Evolutionary conservation across 75 land plant genomes (phyloP).

Genomic region (Chamaecyparis obtusa): DNA sequence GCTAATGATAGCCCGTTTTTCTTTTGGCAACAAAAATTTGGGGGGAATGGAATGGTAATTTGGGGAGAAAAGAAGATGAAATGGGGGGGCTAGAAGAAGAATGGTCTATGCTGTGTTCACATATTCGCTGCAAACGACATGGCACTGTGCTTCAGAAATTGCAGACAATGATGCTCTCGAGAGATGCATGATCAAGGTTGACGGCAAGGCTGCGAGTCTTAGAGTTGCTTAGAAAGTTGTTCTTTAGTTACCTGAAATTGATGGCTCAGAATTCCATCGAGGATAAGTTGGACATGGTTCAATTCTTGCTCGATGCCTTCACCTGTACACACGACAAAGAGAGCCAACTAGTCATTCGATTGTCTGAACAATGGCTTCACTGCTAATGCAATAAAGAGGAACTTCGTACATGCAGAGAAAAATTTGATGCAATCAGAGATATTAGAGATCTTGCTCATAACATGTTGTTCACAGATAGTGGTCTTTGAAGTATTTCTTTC

Average conservation of each 20-base stretch:
- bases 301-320: not conserved
- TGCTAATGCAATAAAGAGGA: not conserved
- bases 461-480: not conserved
- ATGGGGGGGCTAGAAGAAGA: not conserved
- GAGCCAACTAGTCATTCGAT: not conserved
- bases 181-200: not conserved
- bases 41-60: too few relatives aligned
- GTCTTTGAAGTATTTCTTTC: too few relatives aligned
- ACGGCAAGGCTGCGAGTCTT: not conserved
- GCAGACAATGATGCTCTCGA: not conserved
- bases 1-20: too few relatives aligned
- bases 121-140: not conserved
- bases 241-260: not conserved
- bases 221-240: not conserved
- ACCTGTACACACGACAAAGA: not conserved
- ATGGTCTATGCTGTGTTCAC: not conserved
- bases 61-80: too few relatives aligned
- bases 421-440: not conserved
- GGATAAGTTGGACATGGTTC: constrained; percentile 9
- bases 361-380: too few relatives aligned
- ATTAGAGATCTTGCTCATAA: constrained; percentile 8
- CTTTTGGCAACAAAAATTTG: too few relatives aligned
- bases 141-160: not conserved
- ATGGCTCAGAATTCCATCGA: not conserved
- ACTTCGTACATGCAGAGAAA: not conserved